Evolutionary conservation across 2,329 filamentous ascomycete genomes (phyloP), one percentile per base, ranked within the genome.

Genomic region (Ceratocystis smalleyi): DNA sequence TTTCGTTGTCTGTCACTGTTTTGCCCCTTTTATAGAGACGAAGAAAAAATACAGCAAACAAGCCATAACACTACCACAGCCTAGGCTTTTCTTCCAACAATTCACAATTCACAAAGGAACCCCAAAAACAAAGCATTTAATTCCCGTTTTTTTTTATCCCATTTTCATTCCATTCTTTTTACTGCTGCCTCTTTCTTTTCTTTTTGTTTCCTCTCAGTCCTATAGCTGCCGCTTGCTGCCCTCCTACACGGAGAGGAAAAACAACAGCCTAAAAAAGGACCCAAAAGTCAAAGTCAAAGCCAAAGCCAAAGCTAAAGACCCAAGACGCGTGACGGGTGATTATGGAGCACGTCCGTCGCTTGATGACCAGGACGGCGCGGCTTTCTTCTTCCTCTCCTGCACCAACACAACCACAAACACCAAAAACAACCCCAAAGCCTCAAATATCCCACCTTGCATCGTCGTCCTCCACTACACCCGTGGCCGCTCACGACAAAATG

Each of bases 311-410:
- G 35, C 10, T 40, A 15, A 40, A 40, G 10, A 40, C 51, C 51
- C 59, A n/a, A 43, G 59, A 61, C 59, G 61, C 47, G 61, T 54
- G 61, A 51, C 61, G 47, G 45, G 35, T 60, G 59, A 60, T 40
- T 55, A 63, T 63, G 61, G 47, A 63, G 61, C 61, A 63, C 47
- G 61, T 63, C 61, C 61, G 61, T 54, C 45, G 61, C 45, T 43
- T 63, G 47, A 55, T 63, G 47, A 63, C 43, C 7, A 63, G 47
- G 40, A 63, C 51, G 47, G 51, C 35, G 47, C 47, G 61, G 47
- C 61, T 43, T 63, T 63, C 51, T 49, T 43, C 61, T 43, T 49
- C 61, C 24, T 49, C 61, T 30, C 35, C 55, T 24, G 35, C 61
- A 54, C 12, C 15, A 62, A 51, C 60, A 62, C 43, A 22, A 62